These are phyloP conservation scores for Xylariaceae sp. DNA, from an alignment of 2,329 filamentous ascomycete genomes.

Conservation along the genomic window DNA sequence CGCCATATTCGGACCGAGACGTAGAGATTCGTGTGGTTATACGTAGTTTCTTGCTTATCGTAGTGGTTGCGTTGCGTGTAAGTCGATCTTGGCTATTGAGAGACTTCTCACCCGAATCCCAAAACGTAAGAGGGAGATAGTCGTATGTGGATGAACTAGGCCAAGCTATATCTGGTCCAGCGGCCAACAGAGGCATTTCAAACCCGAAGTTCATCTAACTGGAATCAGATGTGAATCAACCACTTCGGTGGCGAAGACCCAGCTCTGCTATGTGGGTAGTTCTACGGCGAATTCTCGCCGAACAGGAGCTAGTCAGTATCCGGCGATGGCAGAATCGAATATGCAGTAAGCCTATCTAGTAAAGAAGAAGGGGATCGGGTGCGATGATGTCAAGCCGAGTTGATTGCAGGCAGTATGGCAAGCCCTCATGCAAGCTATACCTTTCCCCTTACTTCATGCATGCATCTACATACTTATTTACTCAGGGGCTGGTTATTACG, in stretches of 20 bases:
- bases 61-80: neutral
- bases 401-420: slow-evolving; percentile 14
- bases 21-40: neutral
- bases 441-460: slow-evolving; percentile 22
- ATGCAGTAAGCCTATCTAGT: neutral
- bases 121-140: neutral
- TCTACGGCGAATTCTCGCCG: neutral
- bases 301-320: neutral
- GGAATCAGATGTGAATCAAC: neutral
- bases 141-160: neutral
- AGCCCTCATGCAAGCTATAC: slow-evolving; percentile 11
- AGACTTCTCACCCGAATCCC: neutral
- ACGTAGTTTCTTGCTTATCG: too few relatives aligned
- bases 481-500: slow-evolving; percentile 7
- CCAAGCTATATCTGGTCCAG: neutral
- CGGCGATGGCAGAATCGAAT: neutral
- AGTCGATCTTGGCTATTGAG: neutral
- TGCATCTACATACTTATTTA: slow-evolving; percentile 6
- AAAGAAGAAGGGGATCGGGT: neutral
- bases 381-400: slow-evolving; percentile 2
- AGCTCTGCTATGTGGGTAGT: neutral
- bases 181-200: too few relatives aligned
- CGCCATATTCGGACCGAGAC: neutral
- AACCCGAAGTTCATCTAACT: too few relatives aligned
- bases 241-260: neutral